Base-by-base conservation (phyloP, 176 grass and related monocot genomes). In the Rhynchospora pubera region DNA sequence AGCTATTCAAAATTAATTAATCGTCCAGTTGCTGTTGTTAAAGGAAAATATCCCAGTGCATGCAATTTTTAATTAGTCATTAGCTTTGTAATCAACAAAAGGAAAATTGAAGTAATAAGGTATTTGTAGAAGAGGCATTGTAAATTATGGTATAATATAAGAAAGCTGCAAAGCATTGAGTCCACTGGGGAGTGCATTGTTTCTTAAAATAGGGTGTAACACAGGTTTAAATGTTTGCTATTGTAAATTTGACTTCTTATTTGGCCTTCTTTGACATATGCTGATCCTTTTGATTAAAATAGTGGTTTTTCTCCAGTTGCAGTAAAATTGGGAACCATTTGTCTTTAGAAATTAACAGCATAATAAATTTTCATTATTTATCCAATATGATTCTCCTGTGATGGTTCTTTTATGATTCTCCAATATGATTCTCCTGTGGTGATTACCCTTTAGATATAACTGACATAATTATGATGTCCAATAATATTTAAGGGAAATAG, bases 11-110 rank as follows among this genome's bases (percentile, higher is more conserved):
- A 74, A 18, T 71, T 70, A 23, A 24, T 74, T 21, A 23, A 10
- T n/a, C 6, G 9, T 10, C 19, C 10, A 23, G 19, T 51, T 65
- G 62, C 21, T 39, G 24, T 6, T 26, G 19, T 74, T 19, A 74
- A 50, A 74, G 13, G n/a, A 52, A 12, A 74, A 30, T 9, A 14
- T 32, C 0, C 22, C 30, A 34, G 13, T 77, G 23, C 24, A 77
- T 56, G 50, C 72, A 32, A 56, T 8, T 77, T 55, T 32, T 2
- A 56, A 34, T 50, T 56, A 23, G 24, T 18, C 18, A 10, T 15
- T 75, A 76, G 19, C 72, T 55, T 76, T 76, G 22, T 77, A 8
- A 68, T 77, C 30, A 32, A 55, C 72, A 77, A 77, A n/a, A 46
- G 39, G 66, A 70, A 18, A 34, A 39, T 68, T 68, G 4, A n/a